These are phyloP conservation scores for Nicotiana noctiflora DNA, from an alignment of 257 asterid genomes.

Conservation along the genomic window DNA sequence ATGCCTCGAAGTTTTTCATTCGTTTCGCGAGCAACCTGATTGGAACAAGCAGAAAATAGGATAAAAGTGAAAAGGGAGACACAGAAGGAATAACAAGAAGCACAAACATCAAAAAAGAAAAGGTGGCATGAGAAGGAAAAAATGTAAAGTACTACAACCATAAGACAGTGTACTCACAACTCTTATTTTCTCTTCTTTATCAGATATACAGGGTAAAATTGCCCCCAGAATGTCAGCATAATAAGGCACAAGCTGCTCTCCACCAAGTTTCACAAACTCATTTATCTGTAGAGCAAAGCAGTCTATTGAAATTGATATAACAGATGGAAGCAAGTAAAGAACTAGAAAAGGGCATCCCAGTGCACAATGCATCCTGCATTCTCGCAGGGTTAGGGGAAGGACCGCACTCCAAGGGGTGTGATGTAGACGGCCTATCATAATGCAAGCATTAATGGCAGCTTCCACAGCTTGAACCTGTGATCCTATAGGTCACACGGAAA, in stretches of 20 bases:
- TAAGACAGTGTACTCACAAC: constrained; percentile 46
- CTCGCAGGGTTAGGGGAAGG: too few species aligned
- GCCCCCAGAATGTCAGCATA: constrained; percentile 97
- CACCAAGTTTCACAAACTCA: constrained; percentile 99
- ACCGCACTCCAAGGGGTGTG: too few species aligned
- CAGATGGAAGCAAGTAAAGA: constrained; percentile 12
- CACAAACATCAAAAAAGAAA: constrained; percentile 1
- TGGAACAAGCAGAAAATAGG: not conserved
- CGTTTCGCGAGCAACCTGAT: constrained; percentile 94
- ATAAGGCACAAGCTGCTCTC: constrained; percentile 94
- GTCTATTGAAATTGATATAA: constrained; percentile 14
- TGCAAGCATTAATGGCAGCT: too few species aligned
- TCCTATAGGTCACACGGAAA: too few species aligned
- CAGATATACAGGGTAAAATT: constrained; percentile 94
- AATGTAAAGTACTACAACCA: not conserved
- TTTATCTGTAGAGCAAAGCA: constrained; percentile 50
- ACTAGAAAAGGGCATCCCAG: not conserved
- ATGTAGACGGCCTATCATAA: too few species aligned
- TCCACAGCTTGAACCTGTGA: too few species aligned
- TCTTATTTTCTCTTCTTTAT: constrained; percentile 97
- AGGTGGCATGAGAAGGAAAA: not conserved
- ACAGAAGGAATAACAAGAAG: constrained; percentile 4
- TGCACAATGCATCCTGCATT: too few species aligned
- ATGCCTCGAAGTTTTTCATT: constrained; percentile 89
- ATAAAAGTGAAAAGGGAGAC: not conserved